Base-by-base conservation (phyloP, 495 filamentous ascomycete genomes). In the Penicillium pulvis region DNA sequence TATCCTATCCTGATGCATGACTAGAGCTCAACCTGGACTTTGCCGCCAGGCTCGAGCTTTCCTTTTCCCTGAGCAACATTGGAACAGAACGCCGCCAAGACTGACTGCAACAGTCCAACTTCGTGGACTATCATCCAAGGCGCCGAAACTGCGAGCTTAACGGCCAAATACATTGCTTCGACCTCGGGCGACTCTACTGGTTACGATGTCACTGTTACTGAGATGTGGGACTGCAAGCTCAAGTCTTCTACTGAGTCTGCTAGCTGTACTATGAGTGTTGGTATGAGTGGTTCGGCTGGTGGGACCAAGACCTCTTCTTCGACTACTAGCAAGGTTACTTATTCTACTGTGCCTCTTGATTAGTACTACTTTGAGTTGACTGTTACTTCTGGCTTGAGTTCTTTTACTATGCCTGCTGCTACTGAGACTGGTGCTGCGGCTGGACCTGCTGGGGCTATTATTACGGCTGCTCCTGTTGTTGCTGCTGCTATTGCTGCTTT, bases 401-500 rank as follows among this genome's bases (percentile, higher is more conserved):
- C 58, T 28, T 41, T 57, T 3, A 64, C 66, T 3, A 31, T 55
- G 3, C 35, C 59, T 23, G 17, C 33, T 6, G 60, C 64, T 6
- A 67, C 66, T 1, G 33, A 57, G 35, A 60, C 64, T 5, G 43
- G 57, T 9, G 61, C 24, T 44, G 63, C 53, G 11, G 58, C 31
- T 26, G 58, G 44, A 16, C 20, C 44, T 24, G 23, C 24, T 31
- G 46, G 26, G 10, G 46, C 63, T 42, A 31, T 66, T 28, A 60
- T 69, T 50, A 69, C 63, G 6, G 63, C 63, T 20, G 66, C 60
- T n/a, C 60, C 66, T 8, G 31, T 66, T 53, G 48, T 59, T 57
- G 66, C 61, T 48, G 64, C 58, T 54, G 63, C 63, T 0, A 6
- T 61, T 30, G 66, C 53, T 52, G 66, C 63, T 45, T 26, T 64